Evolutionary conservation across 2,329 filamentous ascomycete genomes (phyloP).

Genomic region (Hymenoscyphus infarciens): DNA sequence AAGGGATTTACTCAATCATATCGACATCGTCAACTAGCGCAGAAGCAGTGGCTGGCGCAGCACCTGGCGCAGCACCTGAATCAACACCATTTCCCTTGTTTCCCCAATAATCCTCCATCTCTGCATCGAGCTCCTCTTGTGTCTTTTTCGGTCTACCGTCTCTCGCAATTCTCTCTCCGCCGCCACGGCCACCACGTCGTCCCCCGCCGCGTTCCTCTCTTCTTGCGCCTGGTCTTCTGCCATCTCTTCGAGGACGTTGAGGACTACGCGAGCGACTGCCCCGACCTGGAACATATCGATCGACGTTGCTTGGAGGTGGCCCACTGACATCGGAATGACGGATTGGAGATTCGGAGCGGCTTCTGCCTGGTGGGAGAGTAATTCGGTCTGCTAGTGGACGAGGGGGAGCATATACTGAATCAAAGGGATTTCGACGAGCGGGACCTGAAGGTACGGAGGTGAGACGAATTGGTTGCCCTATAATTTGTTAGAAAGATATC

Average conservation of each 20-base stretch:
- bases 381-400: constrained; percentile 60
- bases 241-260: constrained; percentile 49
- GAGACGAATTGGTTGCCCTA: constrained; percentile 76
- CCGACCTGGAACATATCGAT: constrained; percentile 36
- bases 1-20: constrained; percentile 50
- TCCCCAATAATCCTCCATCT: constrained; percentile 93
- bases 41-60: constrained; percentile 32
- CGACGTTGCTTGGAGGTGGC: constrained; percentile 34
- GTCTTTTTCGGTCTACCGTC: constrained; percentile 70
- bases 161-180: constrained; percentile 42
- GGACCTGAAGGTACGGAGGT: constrained; percentile 57
- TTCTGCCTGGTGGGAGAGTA: constrained; percentile 47
- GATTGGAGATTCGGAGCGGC: constrained; percentile 58
- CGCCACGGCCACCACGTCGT: constrained; percentile 37
- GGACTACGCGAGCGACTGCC: constrained; percentile 57
- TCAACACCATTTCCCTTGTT: constrained; percentile 38
- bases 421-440: constrained; percentile 52
- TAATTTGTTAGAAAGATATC: constrained; percentile 16
- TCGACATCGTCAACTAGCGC: constrained; percentile 56
- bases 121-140: constrained; percentile 87
- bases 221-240: constrained; percentile 48
- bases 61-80: constrained; percentile 34
- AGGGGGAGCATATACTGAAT: constrained; percentile 51
- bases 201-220: constrained; percentile 39
- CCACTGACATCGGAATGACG: constrained; percentile 36